phyloP scores from a whole-genome alignment of 768 basidiomycete species.

The Rhodotorula babjevae region DNA sequence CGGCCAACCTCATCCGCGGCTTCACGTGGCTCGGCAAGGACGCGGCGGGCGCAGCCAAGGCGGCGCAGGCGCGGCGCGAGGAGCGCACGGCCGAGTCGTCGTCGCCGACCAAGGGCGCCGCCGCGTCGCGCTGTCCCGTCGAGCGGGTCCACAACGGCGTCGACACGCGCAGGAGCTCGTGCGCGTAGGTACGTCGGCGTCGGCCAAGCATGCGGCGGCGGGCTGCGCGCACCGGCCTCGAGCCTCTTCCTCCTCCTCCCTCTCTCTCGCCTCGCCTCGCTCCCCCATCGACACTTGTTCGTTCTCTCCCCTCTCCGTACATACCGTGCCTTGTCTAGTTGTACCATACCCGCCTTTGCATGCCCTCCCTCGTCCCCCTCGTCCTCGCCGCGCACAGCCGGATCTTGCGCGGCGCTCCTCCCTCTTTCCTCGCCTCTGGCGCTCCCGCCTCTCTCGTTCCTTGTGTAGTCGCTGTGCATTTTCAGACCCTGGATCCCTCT shows the following conservation, averaged over 20 bases:
- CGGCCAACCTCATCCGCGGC: background rate
- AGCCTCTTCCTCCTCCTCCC: background rate
- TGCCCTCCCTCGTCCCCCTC: no score
- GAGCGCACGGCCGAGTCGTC: no score
- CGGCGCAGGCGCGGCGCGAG: background rate
- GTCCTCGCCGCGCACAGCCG: no score
- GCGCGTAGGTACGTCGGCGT: no score
- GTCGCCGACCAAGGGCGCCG: background rate
- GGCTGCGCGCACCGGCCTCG: background rate
- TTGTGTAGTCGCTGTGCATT: no score
- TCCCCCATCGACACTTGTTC: no score
- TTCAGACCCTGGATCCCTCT: no score
- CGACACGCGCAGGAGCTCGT: constrained; percentile 5
- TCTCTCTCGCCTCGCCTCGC: no score
- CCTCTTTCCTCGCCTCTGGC: background rate
- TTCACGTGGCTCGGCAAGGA: constrained; percentile 1
- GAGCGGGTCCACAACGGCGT: background rate
- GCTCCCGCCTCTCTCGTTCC: no score
- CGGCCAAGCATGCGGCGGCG: no score
- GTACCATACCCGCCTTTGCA: background rate
- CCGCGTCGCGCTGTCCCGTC: background rate
- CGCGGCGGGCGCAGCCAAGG: background rate
- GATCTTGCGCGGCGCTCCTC: no score
- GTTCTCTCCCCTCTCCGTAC: background rate
- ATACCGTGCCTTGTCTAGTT: background rate